These are phyloP conservation scores for Colletotrichum acutatum DNA, from an alignment of 2,329 filamentous ascomycete species.

Conservation along the genomic window DNA sequence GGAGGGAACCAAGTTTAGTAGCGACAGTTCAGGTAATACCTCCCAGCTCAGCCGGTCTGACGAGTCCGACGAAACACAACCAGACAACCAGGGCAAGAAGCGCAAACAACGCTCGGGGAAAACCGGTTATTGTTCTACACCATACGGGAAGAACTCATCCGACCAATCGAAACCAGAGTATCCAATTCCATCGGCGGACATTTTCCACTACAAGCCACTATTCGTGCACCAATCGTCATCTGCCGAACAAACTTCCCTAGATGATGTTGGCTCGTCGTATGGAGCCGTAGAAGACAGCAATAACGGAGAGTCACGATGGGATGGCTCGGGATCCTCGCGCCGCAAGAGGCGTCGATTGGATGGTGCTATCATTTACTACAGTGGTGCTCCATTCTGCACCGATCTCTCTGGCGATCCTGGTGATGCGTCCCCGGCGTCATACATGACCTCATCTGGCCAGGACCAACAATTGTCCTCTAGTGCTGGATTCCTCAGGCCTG, in stretches of 20 bases:
- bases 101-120: constrained; percentile 48
- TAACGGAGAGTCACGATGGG: constrained; percentile 58
- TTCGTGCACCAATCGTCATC: constrained; percentile 64
- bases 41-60: constrained; percentile 60
- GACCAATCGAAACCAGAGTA: constrained; percentile 51
- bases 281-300: constrained; percentile 61
- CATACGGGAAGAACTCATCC: constrained; percentile 46
- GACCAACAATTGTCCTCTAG: constrained; percentile 44
- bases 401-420: constrained; percentile 78
- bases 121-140: constrained; percentile 42
- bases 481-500: constrained; percentile 28
- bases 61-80: constrained; percentile 58
- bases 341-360: constrained; percentile 68
- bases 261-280: constrained; percentile 62
- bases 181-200: constrained; percentile 53
- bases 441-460: constrained; percentile 58
- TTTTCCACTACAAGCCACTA: constrained; percentile 73
- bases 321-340: constrained; percentile 59
- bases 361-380: constrained; percentile 87
- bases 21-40: constrained; percentile 67
- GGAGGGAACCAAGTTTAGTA: constrained; percentile 73
- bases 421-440: constrained; percentile 58
- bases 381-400: constrained; percentile 81
- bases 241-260: constrained; percentile 58
- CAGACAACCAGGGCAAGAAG: constrained; percentile 56